A percentile compares a stretch with the other conserved stretches of the same genome.
These are phyloP conservation scores for Tulasnella sp. DNA, from an alignment of 768 basidiomycete species.

Conservation along the genomic window DNA sequence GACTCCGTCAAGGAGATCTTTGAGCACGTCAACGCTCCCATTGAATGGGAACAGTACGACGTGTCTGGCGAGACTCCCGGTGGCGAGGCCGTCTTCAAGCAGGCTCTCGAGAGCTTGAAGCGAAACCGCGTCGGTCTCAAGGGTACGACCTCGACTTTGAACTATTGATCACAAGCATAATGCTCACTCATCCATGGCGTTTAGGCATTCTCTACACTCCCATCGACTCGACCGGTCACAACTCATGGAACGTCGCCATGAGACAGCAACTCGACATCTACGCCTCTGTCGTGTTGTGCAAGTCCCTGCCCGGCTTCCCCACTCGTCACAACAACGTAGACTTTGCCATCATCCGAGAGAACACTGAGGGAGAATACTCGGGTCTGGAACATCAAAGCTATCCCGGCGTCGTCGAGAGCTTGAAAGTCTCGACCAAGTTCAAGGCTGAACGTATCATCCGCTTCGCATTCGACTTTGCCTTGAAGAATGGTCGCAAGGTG, in stretches of 20 bases:
- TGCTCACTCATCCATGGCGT: neutral
- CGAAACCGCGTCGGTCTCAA: constrained; percentile 97
- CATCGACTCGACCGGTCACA: constrained; percentile 91
- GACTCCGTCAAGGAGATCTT: constrained; percentile 99
- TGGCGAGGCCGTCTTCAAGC: constrained; percentile 92
- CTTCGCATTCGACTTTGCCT: constrained; percentile 97
- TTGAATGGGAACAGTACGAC: constrained; percentile 98
- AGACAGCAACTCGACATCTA: constrained; percentile 99
- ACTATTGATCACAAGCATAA: neutral
- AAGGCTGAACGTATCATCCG: constrained; percentile 96
- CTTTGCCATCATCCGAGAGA: constrained; percentile 99
- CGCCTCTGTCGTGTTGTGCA: constrained; percentile 97
- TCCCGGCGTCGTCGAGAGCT: constrained; percentile 95
- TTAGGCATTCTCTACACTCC: constrained; percentile 97
- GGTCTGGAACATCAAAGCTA: constrained; percentile 97
- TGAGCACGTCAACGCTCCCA: constrained; percentile 93
- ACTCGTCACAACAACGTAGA: constrained; percentile 96
- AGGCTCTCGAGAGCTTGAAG: constrained; percentile 96
- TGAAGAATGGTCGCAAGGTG: constrained; percentile 97
- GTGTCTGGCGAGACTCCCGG: constrained; percentile 94
- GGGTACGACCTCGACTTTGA: constrained; percentile 49
- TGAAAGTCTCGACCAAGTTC: constrained; percentile 93
- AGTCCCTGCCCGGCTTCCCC: constrained; percentile 91
- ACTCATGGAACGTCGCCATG: constrained; percentile 99
- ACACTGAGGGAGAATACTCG: constrained; percentile 99